Conservation (phyloP, 371 early-diverging fungal species). For the Smittium mucronatum region DNA sequence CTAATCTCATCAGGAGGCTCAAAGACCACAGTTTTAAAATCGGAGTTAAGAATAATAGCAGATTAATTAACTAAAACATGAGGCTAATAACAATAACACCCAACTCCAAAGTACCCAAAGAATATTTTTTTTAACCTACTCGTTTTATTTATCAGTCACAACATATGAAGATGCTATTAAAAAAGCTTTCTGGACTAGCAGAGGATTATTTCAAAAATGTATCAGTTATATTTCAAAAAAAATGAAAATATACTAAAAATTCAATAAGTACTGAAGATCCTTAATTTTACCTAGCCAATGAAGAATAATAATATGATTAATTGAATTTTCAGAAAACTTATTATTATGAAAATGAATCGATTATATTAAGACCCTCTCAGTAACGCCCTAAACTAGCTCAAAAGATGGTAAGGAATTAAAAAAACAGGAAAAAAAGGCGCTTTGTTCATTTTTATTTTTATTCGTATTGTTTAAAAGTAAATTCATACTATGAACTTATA, state of each 20-base stretch:
- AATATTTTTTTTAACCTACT: slow-evolving; percentile 16
- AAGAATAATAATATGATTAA: slow-evolving; percentile 3
- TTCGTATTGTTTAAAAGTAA: neutral
- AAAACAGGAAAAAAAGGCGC: neutral
- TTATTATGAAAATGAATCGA: neutral
- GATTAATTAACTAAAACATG: slow-evolving; percentile 9
- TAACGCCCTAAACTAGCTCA: neutral
- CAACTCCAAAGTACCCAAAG: slow-evolving; percentile 14
- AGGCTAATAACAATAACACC: neutral
- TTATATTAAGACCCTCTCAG: neutral
- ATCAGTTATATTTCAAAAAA: slow-evolving; percentile 3
- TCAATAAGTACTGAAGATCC: neutral
- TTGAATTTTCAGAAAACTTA: slow-evolving; percentile 2
- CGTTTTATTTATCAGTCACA: slow-evolving; percentile 13
- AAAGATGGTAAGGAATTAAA: neutral
- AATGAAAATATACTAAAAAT: slow-evolving; percentile 4
- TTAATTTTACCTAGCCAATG: slow-evolving; percentile 1
- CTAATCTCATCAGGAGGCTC: slow-evolving; percentile 8
- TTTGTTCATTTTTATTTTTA: neutral
- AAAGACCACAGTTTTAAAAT: slow-evolving; percentile 5
- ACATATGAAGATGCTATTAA: slow-evolving; percentile 17
- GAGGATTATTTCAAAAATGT: slow-evolving; percentile 12
- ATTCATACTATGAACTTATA: neutral
- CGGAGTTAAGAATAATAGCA: slow-evolving; percentile 4
- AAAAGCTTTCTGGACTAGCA: slow-evolving; percentile 20